A percentile compares a stretch with the other conserved stretches of the same genome.
Evolutionary conservation across 192 early-diverging fungal species (phyloP).

Genomic region (Jimgerdemannia lactiflua): DNA sequence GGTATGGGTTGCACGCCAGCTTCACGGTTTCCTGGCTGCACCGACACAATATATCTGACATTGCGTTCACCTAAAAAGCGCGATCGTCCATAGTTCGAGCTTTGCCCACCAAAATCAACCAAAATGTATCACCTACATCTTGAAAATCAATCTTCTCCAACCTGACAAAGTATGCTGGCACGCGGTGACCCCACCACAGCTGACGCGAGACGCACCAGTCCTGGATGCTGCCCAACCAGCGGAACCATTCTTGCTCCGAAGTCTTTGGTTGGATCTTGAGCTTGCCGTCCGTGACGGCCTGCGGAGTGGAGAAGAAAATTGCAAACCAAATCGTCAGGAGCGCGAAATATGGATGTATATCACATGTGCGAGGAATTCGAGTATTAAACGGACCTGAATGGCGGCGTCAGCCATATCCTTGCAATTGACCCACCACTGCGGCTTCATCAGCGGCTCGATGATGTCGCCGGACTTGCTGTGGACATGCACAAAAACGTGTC

Average conservation of each 20-base stretch:
- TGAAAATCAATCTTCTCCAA: slow-evolving; percentile 57
- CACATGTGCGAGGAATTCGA: neutral
- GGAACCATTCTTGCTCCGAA: slow-evolving; percentile 94
- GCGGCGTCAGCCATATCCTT: slow-evolving; percentile 84
- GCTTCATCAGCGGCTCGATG: slow-evolving; percentile 98
- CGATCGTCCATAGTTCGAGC: neutral
- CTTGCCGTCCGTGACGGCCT: slow-evolving; percentile 74
- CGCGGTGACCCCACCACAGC: slow-evolving; percentile 99
- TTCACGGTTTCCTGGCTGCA: no score
- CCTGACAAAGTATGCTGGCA: slow-evolving; percentile 94
- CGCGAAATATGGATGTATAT: neutral
- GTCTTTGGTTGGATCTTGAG: slow-evolving; percentile 81
- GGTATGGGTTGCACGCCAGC: no score
- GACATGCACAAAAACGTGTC: neutral
- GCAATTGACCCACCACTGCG: slow-evolving; percentile 99
- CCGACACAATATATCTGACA: no score
- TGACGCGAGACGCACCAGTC: slow-evolving; percentile 99
- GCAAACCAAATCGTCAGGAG: neutral
- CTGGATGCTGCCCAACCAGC: slow-evolving; percentile 93
- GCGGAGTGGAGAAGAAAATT: slow-evolving; percentile 7
- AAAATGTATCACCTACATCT: slow-evolving; percentile 23
- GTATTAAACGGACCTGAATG: slow-evolving; percentile 25
- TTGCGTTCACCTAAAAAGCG: neutral
- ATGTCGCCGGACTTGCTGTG: slow-evolving; percentile 79
- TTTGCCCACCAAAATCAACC: neutral